Percentiles rank a stretch among this genome's conserved stretches.
These are phyloP conservation scores for Ophiostoma montium DNA, from an alignment of 2,329 filamentous ascomycete species.

Conservation along the genomic window DNA sequence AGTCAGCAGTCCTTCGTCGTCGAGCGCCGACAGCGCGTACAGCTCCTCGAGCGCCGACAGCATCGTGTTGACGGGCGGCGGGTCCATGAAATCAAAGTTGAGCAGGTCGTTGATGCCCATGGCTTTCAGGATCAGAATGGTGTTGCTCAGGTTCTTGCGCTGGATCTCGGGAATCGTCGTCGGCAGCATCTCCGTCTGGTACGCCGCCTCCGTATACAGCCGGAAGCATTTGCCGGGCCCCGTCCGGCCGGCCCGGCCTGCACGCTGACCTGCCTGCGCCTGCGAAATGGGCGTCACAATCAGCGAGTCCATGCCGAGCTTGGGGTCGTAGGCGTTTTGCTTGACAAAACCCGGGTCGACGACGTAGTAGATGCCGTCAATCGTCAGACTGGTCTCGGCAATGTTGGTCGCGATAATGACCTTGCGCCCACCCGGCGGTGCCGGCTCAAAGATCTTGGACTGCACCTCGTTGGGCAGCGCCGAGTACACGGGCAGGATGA, in stretches of 20 bases:
- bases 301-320: conserved; percentile 93
- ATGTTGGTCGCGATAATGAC: conserved; percentile 98
- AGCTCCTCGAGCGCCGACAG: conserved; percentile 89
- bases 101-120: conserved; percentile 98
- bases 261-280: conserved; percentile 88
- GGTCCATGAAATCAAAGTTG: conserved; percentile 98
- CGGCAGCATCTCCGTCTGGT: conserved; percentile 91
- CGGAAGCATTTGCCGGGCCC: conserved; percentile 94
- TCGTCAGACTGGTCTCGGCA: conserved; percentile 93
- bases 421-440: conserved; percentile 73
- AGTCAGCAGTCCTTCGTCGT: conserved; percentile 89
- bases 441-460: conserved; percentile 85
- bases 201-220: conserved; percentile 88
- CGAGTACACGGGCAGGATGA: conserved; percentile 93
- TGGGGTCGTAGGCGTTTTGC: conserved; percentile 92
- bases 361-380: conserved; percentile 95
- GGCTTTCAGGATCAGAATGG: conserved; percentile 94
- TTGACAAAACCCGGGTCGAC: conserved; percentile 97
- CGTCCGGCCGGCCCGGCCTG: conserved; percentile 83
- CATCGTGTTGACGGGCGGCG: conserved; percentile 95
- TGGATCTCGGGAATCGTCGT: conserved; percentile 96
- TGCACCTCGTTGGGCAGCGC: conserved; percentile 88
- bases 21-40: conserved; percentile 79
- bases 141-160: conserved; percentile 79
- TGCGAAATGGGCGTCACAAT: conserved; percentile 94